These are phyloP conservation scores for Peterozyma xylosa DNA, from an alignment of 805 yeast species.

Conservation along the genomic window DNA sequence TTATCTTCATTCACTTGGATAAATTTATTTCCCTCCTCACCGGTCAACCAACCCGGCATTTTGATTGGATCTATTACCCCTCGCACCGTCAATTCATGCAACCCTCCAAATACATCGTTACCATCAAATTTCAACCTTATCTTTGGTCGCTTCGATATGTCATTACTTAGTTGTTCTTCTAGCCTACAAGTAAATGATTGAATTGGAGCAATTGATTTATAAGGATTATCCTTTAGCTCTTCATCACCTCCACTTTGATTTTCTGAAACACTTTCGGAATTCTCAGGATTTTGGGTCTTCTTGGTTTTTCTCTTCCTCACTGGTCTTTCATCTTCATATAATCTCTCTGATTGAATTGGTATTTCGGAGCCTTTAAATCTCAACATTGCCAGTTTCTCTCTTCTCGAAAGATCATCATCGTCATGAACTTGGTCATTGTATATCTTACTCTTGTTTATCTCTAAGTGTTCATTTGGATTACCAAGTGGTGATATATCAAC, in stretches of 20 bases:
- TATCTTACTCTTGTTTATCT: slow-evolving; percentile 16
- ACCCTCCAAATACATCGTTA: slow-evolving; percentile 68
- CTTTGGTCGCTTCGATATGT: slow-evolving; percentile 5
- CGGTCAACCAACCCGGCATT: slow-evolving; percentile 74
- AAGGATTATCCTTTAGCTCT: slow-evolving; percentile 23
- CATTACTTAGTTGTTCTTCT: slow-evolving; percentile 7
- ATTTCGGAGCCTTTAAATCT: slow-evolving; percentile 53
- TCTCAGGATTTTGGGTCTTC: slow-evolving; percentile 10
- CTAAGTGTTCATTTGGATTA: slow-evolving; percentile 31
- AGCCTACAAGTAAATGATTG: slow-evolving; percentile 37
- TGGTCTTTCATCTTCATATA: slow-evolving; percentile 30
- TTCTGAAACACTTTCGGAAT: slow-evolving; percentile 13
- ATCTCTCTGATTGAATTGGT: slow-evolving; percentile 24
- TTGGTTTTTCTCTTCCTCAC: slow-evolving; percentile 15
- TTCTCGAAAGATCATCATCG: slow-evolving; percentile 12
- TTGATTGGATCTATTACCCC: slow-evolving; percentile 42
- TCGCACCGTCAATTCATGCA: slow-evolving; percentile 55
- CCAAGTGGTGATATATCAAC: slow-evolving; percentile 62
- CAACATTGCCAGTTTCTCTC: slow-evolving; percentile 39
- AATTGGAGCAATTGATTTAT: slow-evolving; percentile 50
- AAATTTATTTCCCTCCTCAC: slow-evolving; percentile 49
- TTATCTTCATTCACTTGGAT: not conserved
- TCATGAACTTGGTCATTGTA: slow-evolving; percentile 14
- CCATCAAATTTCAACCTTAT: slow-evolving; percentile 42
- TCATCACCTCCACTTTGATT: not conserved